These are phyloP conservation scores for Rubroshorea leprosula DNA, from an alignment of 345 rosid species.

Conservation along the genomic window DNA sequence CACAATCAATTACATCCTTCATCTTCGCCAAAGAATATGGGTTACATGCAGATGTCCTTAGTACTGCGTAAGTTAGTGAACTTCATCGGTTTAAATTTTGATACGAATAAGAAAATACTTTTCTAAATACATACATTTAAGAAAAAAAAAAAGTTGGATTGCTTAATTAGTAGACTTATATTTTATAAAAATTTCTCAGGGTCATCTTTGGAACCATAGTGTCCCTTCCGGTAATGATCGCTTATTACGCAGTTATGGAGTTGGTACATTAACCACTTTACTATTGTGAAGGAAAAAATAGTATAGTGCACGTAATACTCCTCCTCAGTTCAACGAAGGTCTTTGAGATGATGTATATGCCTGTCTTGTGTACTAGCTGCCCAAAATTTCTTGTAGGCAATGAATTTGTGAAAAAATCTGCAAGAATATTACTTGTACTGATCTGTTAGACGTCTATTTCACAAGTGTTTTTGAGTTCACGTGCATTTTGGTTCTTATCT, in stretches of 20 bases:
- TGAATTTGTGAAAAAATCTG: too few relatives aligned
- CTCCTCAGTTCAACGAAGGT: too few relatives aligned
- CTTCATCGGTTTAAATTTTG: too few relatives aligned
- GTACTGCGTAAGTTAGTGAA: slow-evolving; percentile 62
- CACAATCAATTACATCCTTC: slow-evolving; percentile 70
- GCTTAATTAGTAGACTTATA: neutral
- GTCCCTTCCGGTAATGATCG: slow-evolving; percentile 38
- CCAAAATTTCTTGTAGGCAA: too few relatives aligned
- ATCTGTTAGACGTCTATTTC: too few relatives aligned
- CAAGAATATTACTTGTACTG: too few relatives aligned
- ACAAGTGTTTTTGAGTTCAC: too few relatives aligned
- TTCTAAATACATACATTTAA: neutral
- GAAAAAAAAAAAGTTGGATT: neutral
- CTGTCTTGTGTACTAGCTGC: too few relatives aligned
- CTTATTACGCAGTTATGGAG: slow-evolving; percentile 30
- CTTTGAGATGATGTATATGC: too few relatives aligned
- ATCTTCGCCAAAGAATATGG: slow-evolving; percentile 73
- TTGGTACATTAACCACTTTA: slow-evolving; percentile 12
- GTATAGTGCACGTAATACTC: too few relatives aligned
- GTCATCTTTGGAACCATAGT: slow-evolving; percentile 44
- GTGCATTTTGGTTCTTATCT: too few relatives aligned
- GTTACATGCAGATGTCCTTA: slow-evolving; percentile 72
- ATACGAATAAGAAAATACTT: neutral
- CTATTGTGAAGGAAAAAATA: too few relatives aligned
- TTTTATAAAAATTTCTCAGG: slow-evolving; percentile 18